Conservation (phyloP, 768 basidiomycete species). For the Agaricus sinodeliciosus region DNA sequence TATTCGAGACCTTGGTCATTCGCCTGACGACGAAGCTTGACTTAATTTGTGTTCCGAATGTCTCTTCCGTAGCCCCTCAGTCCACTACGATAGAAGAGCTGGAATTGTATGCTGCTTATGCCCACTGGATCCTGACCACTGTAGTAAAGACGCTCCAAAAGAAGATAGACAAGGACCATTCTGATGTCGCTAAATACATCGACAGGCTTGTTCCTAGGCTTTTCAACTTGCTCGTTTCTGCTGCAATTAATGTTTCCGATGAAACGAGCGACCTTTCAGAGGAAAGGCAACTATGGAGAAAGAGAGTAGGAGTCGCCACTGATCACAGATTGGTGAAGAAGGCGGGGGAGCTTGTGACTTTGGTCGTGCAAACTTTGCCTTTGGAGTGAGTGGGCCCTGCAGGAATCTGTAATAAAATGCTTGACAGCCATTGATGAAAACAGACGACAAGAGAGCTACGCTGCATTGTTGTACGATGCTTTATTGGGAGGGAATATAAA, state of each 20-base stretch:
- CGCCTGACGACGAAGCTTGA: conserved; percentile 75
- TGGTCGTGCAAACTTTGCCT: conserved; percentile 58
- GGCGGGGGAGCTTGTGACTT: conserved; percentile 58
- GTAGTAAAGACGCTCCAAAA: conserved; percentile 52
- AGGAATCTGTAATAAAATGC: conserved; percentile 3
- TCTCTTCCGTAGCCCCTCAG: not conserved
- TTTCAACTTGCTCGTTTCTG: conserved; percentile 53
- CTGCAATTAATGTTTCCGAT: conserved; percentile 26
- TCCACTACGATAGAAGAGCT: conserved; percentile 25
- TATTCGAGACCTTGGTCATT: conserved; percentile 84
- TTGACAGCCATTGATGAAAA: not conserved
- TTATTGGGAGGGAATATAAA: conserved; percentile 48
- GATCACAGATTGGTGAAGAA: conserved; percentile 51
- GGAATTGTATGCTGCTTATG: conserved; percentile 76
- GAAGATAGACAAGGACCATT: conserved; percentile 45
- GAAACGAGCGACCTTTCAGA: conserved; percentile 24
- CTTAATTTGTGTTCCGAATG: conserved; percentile 40
- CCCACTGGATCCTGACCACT: conserved; percentile 72
- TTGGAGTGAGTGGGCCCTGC: conserved; percentile 47
- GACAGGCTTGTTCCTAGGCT: conserved; percentile 70
- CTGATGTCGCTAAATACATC: conserved; percentile 75
- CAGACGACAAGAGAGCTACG: conserved; percentile 64
- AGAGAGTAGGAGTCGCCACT: conserved; percentile 42
- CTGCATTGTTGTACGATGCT: conserved; percentile 42
- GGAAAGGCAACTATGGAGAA: conserved; percentile 48